phyloP scores from a whole-genome alignment of 169 alveolate species.

The Miamiensis avidus region DNA sequence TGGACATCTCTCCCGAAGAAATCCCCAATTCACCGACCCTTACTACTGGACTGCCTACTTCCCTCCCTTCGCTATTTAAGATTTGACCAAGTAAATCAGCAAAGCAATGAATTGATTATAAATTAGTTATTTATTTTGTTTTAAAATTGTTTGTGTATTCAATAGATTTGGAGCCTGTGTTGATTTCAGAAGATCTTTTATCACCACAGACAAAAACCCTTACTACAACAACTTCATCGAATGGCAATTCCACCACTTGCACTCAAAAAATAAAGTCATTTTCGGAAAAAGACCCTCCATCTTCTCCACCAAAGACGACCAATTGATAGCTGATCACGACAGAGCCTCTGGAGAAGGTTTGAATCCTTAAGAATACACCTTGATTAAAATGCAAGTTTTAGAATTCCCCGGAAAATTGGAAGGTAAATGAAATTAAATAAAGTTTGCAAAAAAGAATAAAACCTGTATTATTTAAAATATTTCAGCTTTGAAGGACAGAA shows the following conservation, averaged over 20 bases:
- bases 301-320: slow-evolving; percentile 92
- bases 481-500: slow-evolving; percentile 47
- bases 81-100: slow-evolving; percentile 61
- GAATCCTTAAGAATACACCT: slow-evolving; percentile 97
- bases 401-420: slow-evolving; percentile 27
- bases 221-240: slow-evolving; percentile 95
- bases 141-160: no score
- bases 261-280: slow-evolving; percentile 78
- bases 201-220: slow-evolving; percentile 98
- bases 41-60: slow-evolving; percentile 97
- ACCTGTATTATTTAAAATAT: neutral
- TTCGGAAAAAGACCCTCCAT: slow-evolving; percentile 95
- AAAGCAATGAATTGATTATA: no score
- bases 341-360: slow-evolving; percentile 95
- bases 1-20: slow-evolving; percentile 94
- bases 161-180: slow-evolving; percentile 83
- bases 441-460: neutral
- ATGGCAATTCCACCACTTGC: slow-evolving; percentile 97
- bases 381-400: slow-evolving; percentile 90
- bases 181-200: slow-evolving; percentile 99
- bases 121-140: no score
- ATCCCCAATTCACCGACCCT: slow-evolving; percentile 95
- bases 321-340: slow-evolving; percentile 99
- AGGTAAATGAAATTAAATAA: neutral
- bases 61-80: slow-evolving; percentile 95